Evolutionary conservation across 2,329 filamentous ascomycete species (phyloP), one percentile per base, ranked within the genome.

Genomic region (Cytospora piceicola): DNA sequence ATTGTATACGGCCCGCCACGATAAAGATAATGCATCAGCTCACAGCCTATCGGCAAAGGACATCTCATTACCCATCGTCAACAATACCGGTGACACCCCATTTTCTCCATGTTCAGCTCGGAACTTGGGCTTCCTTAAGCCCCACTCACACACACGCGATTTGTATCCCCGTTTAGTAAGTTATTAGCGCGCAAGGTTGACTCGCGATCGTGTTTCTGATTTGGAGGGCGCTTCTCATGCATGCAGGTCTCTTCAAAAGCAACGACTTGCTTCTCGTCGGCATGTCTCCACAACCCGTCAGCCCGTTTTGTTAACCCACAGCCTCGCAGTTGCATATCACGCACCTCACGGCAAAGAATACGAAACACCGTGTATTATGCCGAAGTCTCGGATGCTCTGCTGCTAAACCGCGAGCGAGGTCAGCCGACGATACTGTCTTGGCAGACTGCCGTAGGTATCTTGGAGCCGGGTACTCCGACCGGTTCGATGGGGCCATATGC

Each of bases 191-290:
- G 51, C 61, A 29, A 36, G 29, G 54, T 57, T 39, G 54, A 36
- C 54, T 64, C 57, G 34, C 54, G 54, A 57, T 65, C 52, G 34
- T 55, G 53, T 52, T 63, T 63, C 61, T 57, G 58, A 54, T 53
- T 42, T 59, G 61, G 52, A 60, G 52, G 55, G 63, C 59, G 63
- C 63, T 60, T 62, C 62, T 57, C 24, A 62, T 62, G 66, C 63
- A 67, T 53, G 55, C 49, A 39, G 66, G 49, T 63, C n/a, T 42
- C 39, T 42, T 27, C 52, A 63, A 34, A 30, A 57, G 58, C 11
- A 52, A 39, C 27, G 57, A 52, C 22, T 24, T 58, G 42, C 52
- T 27, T 53, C 22, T 46, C 59, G 57, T 39, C 51, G 61, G 51
- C 36, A 29, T 59, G 29, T 30, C 46, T 51, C n/a, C n/a, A n/a